Conservation (phyloP, 495 filamentous ascomycete genomes). For the Aspergillus ostianus region DNA sequence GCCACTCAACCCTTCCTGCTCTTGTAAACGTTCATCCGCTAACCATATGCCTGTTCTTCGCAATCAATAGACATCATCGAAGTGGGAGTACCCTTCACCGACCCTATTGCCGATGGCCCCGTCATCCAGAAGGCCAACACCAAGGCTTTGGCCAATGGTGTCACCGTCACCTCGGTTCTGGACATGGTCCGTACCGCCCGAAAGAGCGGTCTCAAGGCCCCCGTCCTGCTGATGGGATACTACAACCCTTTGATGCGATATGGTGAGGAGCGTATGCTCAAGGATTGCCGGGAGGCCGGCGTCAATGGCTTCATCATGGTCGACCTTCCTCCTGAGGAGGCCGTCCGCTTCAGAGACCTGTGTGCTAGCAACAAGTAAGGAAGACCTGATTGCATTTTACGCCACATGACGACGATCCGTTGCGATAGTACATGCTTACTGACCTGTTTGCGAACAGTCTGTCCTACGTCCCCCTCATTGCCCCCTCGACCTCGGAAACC, state of each 20-base stretch:
- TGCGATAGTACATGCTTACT: background rate
- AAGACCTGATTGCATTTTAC: background rate
- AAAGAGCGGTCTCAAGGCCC: conserved; percentile 69
- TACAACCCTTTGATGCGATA: conserved; percentile 94
- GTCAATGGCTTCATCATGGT: conserved; percentile 98
- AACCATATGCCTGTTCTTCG: background rate
- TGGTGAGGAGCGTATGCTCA: conserved; percentile 83
- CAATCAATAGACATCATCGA: conserved; percentile 39
- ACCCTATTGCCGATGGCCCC: conserved; percentile 94
- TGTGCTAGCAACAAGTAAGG: background rate
- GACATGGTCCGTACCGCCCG: conserved; percentile 78
- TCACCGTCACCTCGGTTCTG: conserved; percentile 73
- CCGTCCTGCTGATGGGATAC: conserved; percentile 96
- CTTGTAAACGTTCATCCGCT: background rate
- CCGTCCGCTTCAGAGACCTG: background rate
- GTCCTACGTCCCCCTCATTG: conserved; percentile 93
- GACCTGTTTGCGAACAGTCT: conserved; percentile 49
- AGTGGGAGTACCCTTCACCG: conserved; percentile 86
- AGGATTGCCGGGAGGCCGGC: conserved; percentile 80
- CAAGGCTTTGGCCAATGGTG: conserved; percentile 82
- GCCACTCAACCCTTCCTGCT: background rate
- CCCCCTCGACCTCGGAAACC: conserved; percentile 84
- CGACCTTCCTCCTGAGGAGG: conserved; percentile 42
- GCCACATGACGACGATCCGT: background rate
- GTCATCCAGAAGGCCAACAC: conserved; percentile 92